Percentiles rank a stretch among this genome's conserved stretches.
Evolutionary conservation across 139 green algal genomes (phyloP).

Genomic region (Auxenochlorella protothecoides): DNA sequence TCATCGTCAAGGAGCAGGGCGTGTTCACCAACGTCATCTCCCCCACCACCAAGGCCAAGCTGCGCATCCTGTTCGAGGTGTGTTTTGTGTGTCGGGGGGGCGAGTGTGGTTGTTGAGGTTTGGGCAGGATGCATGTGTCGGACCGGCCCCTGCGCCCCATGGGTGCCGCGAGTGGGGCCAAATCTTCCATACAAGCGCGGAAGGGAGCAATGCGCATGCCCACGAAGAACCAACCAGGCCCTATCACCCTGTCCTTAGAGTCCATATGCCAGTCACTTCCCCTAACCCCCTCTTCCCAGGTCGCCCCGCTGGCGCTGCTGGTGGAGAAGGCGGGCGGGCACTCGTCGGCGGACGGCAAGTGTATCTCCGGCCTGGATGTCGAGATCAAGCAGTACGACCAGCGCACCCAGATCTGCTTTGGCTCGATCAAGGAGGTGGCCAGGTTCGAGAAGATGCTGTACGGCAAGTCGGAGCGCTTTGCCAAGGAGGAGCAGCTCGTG

Average conservation of each 20-base stretch:
- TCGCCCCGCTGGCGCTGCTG: constrained; percentile 65
- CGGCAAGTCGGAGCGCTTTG: constrained; percentile 49
- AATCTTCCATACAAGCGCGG: too few species aligned
- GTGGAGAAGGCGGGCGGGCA: constrained; percentile 79
- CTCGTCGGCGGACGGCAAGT: constrained; percentile 66
- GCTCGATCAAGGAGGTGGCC: constrained; percentile 63
- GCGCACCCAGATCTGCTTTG: constrained; percentile 83
- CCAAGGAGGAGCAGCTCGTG: constrained; percentile 13
- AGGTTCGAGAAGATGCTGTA: constrained; percentile 88
- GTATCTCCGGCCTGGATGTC: constrained; percentile 68
- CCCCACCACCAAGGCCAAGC: constrained; percentile 91
- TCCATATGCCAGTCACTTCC: too few species aligned
- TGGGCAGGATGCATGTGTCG: too few species aligned
- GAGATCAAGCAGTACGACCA: constrained; percentile 71
- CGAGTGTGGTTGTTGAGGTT: too few species aligned
- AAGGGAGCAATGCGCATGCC: too few species aligned
- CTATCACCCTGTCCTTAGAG: too few species aligned
- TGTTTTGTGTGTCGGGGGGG: background rate
- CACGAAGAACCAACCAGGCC: too few species aligned
- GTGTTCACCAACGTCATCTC: constrained; percentile 93
- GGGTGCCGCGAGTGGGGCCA: too few species aligned
- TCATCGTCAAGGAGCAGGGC: constrained; percentile 92
- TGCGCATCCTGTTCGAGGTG: constrained; percentile 90
- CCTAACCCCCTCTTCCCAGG: too few species aligned
- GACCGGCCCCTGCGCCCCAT: too few species aligned